phyloP scores from a whole-genome alignment of 108 stramenopile species.

The Chaetoceros muelleri region DNA sequence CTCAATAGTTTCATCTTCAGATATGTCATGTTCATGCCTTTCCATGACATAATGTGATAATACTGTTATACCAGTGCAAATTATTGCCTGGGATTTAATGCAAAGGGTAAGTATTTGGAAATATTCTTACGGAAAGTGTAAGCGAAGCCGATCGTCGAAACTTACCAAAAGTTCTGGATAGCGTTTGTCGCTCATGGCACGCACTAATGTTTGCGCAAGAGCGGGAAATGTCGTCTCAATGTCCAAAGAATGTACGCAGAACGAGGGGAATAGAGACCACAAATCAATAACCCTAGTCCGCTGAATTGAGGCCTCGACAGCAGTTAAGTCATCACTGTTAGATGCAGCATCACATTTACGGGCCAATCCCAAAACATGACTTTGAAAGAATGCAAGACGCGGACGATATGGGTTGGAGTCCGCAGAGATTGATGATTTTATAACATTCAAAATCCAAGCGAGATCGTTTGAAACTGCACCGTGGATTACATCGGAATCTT shows the following conservation, averaged over 20 bases:
- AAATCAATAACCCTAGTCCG: conserved; percentile 43
- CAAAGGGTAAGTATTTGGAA: not conserved
- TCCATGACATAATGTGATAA: conserved; percentile 31
- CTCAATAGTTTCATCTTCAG: conserved; percentile 15
- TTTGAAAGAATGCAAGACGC: conserved; percentile 56
- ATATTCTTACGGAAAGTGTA: not conserved
- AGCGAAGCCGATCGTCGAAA: conserved; percentile 3
- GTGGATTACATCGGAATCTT: conserved; percentile 1
- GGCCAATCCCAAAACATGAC: conserved; percentile 44
- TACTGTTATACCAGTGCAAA: conserved; percentile 34
- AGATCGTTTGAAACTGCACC: conserved; percentile 31
- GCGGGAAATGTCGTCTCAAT: conserved; percentile 33
- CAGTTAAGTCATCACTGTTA: conserved; percentile 27
- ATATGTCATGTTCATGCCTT: conserved; percentile 10
- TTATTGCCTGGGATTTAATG: conserved; percentile 33
- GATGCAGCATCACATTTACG: conserved; percentile 45
- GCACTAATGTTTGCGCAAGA: conserved; percentile 42
- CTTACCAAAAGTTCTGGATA: conserved; percentile 73
- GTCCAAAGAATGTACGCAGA: conserved; percentile 50
- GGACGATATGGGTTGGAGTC: conserved; percentile 4
- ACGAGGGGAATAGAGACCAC: conserved; percentile 58
- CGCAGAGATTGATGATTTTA: conserved; percentile 29
- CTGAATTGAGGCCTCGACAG: conserved; percentile 23
- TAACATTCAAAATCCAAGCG: conserved; percentile 51
- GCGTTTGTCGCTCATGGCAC: conserved; percentile 61